These are phyloP conservation scores for button mushroom (Agaricus bisporus) DNA, from an alignment of 768 basidiomycete genomes.

Conservation along the genomic window DNA sequence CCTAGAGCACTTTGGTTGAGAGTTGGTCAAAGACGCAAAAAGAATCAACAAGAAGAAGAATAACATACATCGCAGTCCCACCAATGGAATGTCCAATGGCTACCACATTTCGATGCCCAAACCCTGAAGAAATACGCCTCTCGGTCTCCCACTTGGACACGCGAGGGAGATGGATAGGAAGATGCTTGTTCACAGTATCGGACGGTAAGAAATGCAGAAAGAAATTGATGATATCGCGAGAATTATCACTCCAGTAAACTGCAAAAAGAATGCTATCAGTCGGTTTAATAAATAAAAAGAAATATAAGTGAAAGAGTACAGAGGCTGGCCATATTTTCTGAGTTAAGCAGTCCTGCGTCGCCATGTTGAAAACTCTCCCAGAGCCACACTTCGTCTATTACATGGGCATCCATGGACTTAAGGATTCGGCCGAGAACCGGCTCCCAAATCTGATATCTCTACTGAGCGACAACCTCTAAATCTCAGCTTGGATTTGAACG, in stretches of 20 bases:
- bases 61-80: slow-evolving; percentile 63
- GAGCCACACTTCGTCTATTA: slow-evolving; percentile 68
- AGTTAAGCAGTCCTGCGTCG: slow-evolving; percentile 73
- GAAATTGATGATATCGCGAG: slow-evolving; percentile 76
- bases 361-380: slow-evolving; percentile 85
- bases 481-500: slow-evolving; percentile 10
- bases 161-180: slow-evolving; percentile 52
- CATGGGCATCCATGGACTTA: slow-evolving; percentile 23
- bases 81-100: slow-evolving; percentile 82
- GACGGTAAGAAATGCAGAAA: slow-evolving; percentile 61
- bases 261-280: neutral
- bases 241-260: slow-evolving; percentile 78
- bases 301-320: slow-evolving; percentile 1
- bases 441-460: slow-evolving; percentile 64
- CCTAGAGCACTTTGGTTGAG: slow-evolving; percentile 47
- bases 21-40: neutral
- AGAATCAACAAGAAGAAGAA: neutral
- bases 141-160: slow-evolving; percentile 35
- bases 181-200: slow-evolving; percentile 17
- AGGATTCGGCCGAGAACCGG: slow-evolving; percentile 54
- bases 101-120: slow-evolving; percentile 46
- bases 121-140: slow-evolving; percentile 40
- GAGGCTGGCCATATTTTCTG: slow-evolving; percentile 30
- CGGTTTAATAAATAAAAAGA: neutral
- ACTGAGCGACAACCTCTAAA: too few species aligned